Base-by-base conservation (phyloP, 176 grass and related monocot species). In the Oryza rufipogon region DNA sequence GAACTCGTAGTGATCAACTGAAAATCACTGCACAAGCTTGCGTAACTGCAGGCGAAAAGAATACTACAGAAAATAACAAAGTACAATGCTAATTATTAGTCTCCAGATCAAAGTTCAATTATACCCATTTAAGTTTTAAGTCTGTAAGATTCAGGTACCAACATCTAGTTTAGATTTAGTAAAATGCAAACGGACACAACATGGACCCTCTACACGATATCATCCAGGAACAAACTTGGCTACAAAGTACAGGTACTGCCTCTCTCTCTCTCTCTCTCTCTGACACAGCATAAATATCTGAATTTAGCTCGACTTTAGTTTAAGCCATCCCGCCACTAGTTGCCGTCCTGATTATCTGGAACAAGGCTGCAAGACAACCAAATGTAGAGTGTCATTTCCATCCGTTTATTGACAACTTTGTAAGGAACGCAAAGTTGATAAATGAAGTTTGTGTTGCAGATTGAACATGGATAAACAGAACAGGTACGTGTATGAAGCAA, bases 261-360 rank as follows among this genome's bases (percentile, higher is more conserved):
- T 86, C 65, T 83, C 64, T 68, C 66, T 42, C 66, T 77, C 42
- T 71, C 71, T 86, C 65, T 83, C 64, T 68, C 66, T 42, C 42
- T 56, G n/a, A 2, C 42, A 77, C 71, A 60, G 8, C 54, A 72
- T 46, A 58, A 36, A 10, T 20, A 71, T 51, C 73, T 30, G 47
- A 20, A 19, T 66, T 41, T 48, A 38, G 68, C 68, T 86, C 20
- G n/a, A n/a, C n/a, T n/a, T n/a, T 82, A 91, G 49, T 85, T 85
- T 88, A 91, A 73, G 90, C 86, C 83, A 88, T 16, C 48, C 86
- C 90, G 0, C 86, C 63, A 1, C 86, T 91, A n/a, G 90, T 86
- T 3, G 90, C 90, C 0, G 78, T 88, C 78, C 90, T 85, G 68
- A 91, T 91, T 79, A 91, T 91, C 86, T 91, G 90, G 78, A 91